Evolutionary conservation across 441 rosid genomes (phyloP), one percentile per base, ranked within the genome.

Genomic region (Erodium texanum): DNA sequence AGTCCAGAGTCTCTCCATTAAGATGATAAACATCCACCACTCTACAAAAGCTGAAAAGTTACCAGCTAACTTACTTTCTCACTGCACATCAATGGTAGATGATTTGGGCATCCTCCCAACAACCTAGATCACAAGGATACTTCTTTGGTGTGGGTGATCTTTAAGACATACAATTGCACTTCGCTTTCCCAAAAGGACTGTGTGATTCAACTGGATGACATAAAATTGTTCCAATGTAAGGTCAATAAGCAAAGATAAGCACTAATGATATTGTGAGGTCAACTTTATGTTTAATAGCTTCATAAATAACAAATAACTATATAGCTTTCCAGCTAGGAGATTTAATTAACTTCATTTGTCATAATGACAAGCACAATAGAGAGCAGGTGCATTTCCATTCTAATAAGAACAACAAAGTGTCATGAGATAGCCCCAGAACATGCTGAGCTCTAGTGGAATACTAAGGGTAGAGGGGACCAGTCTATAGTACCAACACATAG

Each of bases 41-140:
- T 54, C n/a, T 23, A 59, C 61, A 54, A 23, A 59, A 59, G 64
- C 32, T 59, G 64, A 59, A 59, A 9, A 59, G 16, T n/a, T 22
- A 59, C 64, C 64, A 23, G n/a, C n/a, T n/a, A n/a, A 59, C 32
- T 59, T 22, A 59, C 64, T 59, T 59, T 23, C 64, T 59, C 64
- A 23, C 16, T 59, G 32, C 64, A n/a, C n/a, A n/a, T n/a, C n/a
- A n/a, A n/a, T n/a, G n/a, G n/a, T n/a, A 10, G 15, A 59, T 23
- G 14, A 59, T 23, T 59, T 59, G 64, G 32, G 23, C 16, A 58
- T 3, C 63, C 63, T 59, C 23, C 64, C 64, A 59, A 59, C 14
- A 22, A 75, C 97, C 96, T 71, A 92, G 89, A 73, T 81, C 82
- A 36, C 92, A 92, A 0, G 97, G 96, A 81, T 87, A 91, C 69